Evolutionary conservation across 2,329 filamentous ascomycete genomes (phyloP), one percentile per base, ranked within the genome.

Genomic region (Diaporthe batatas): DNA sequence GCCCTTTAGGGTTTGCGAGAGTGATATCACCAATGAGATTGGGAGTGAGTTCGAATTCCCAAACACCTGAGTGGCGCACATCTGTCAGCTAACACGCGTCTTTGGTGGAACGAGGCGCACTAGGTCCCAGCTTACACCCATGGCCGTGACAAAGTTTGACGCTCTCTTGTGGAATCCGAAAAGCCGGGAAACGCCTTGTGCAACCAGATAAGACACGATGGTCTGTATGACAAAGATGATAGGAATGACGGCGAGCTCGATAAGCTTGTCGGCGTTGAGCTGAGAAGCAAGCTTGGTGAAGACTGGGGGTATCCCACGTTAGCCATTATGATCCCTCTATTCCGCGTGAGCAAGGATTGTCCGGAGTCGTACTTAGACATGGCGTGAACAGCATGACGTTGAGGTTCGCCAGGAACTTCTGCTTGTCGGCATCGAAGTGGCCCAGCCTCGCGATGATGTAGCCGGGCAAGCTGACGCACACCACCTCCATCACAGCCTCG

Each of bases 1-100:
- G 7, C 96, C 96, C 78, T 92, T 91, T 72, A 99, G 88, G 0
- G 96, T 99, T 80, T 98, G 93, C 18, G 96, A 97, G 14, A 99
- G 88, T 11, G 96, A 98, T 72, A 98, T 89, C 75, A 99, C 95
- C 71, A 99, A 91, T 0, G 96, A 99, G 75, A 99, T 98, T 0
- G 96, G 96, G 25, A 99, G 89, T 23, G 96, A 98, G 83, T 99
- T 99, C 44, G 96, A 98, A 82, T 99, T 99, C 78, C 96, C 96
- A 81, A 99, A 99, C 64, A 98, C 90, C 90, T 91, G 75, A 36
- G 59, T 72, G 39, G 16, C 42, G 23, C 58, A 25, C 14, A 18
- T 10, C 34, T 23, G 72, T 76, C 65, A 76, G 75, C 59, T 21
- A 57, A 67, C n/a, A 64, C 49, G 34, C 25, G 8, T 32, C 36